Evolutionary conservation across 208 protist species (phyloP).

Genomic region (Crithidia sp.): DNA sequence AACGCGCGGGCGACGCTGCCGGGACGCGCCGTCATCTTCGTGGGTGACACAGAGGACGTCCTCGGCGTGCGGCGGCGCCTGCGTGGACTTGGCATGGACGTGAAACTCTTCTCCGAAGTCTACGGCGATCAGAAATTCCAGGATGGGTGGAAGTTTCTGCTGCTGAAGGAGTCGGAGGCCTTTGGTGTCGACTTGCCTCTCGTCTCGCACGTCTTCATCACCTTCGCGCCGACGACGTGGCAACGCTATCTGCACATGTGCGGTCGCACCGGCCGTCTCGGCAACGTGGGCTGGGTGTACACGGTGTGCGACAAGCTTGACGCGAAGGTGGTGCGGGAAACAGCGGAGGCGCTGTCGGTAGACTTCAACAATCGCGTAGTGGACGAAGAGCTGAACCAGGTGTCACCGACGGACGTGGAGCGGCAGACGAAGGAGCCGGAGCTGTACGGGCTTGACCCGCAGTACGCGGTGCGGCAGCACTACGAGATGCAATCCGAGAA

Average conservation of each 20-base stretch:
- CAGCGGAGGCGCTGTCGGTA: slow-evolving; percentile 66
- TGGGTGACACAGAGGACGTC: slow-evolving; percentile 61
- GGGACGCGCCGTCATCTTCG: slow-evolving; percentile 71
- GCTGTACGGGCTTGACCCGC: slow-evolving; percentile 83
- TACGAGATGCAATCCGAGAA: slow-evolving; percentile 81
- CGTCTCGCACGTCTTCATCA: slow-evolving; percentile 87
- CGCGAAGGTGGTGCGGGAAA: slow-evolving; percentile 54
- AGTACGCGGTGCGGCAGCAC: slow-evolving; percentile 80
- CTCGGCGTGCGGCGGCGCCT: slow-evolving; percentile 59
- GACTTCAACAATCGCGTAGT: slow-evolving; percentile 74
- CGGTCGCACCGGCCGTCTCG: slow-evolving; percentile 68
- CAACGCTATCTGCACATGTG: slow-evolving; percentile 86
- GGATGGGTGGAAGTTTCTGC: slow-evolving; percentile 73
- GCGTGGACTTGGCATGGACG: slow-evolving; percentile 70
- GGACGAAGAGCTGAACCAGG: slow-evolving; percentile 38
- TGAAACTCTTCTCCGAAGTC: slow-evolving; percentile 81
- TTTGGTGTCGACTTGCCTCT: slow-evolving; percentile 77
- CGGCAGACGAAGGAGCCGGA: slow-evolving; percentile 67
- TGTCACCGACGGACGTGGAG: slow-evolving; percentile 46
- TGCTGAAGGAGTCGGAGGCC: slow-evolving; percentile 78
- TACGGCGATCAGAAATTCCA: slow-evolving; percentile 57
- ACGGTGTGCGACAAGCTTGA: slow-evolving; percentile 68
- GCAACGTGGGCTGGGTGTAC: slow-evolving; percentile 89
- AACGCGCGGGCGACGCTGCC: slow-evolving; percentile 74
- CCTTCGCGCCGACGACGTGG: slow-evolving; percentile 72